A percentile compares a stretch with the other conserved stretches of the same genome.
phyloP scores from a whole-genome alignment of 2,329 filamentous ascomycete genomes.

The Pseudogymnoascus sp. region DNA sequence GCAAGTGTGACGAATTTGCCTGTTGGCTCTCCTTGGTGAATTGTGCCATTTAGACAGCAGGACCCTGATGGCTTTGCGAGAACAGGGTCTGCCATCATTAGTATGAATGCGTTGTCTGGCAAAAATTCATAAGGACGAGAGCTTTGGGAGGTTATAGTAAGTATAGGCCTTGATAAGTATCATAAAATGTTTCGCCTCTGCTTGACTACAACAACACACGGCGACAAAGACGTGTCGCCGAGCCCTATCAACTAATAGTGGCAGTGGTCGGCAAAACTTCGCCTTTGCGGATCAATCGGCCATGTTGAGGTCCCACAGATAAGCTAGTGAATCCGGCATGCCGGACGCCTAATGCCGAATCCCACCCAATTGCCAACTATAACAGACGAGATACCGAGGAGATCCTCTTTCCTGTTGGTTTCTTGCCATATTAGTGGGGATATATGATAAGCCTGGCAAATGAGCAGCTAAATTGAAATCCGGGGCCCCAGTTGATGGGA shows the following conservation, averaged over 20 bases:
- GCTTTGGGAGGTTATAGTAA: not conserved
- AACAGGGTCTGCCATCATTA: constrained; percentile 15
- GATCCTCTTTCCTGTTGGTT: not conserved
- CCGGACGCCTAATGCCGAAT: not conserved
- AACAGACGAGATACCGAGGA: not conserved
- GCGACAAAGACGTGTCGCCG: not conserved
- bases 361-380: not conserved
- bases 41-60: constrained; percentile 35
- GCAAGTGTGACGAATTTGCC: constrained; percentile 31
- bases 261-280: not conserved
- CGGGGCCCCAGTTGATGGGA: not conserved
- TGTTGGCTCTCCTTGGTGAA: constrained; percentile 34
- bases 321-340: not conserved
- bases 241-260: not conserved
- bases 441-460: not conserved
- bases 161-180: not conserved
- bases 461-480: not conserved
- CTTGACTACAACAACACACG: not conserved
- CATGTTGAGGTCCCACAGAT: not conserved
- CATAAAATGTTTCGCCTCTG: not conserved
- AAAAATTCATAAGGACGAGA: not conserved
- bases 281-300: not conserved
- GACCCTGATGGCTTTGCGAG: constrained; percentile 31
- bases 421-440: not conserved
- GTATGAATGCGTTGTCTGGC: not conserved